Percentiles rank a stretch among this genome's conserved stretches.
These are phyloP conservation scores for Leishmania mexicana DNA, from an alignment of 208 protist species.

Conservation along the genomic window DNA sequence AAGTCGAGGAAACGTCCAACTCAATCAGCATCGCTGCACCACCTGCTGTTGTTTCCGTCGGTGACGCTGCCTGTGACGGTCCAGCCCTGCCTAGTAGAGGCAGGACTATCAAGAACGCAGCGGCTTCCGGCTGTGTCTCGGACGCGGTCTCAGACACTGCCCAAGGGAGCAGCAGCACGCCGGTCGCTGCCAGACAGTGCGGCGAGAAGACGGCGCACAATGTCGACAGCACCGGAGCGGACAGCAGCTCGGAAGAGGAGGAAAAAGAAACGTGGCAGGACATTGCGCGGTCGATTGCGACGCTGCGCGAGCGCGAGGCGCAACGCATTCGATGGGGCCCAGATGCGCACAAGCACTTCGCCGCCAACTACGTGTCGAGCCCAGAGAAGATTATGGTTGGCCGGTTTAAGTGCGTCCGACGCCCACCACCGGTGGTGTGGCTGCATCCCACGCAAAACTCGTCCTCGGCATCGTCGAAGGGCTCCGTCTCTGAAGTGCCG, in stretches of 20 bases:
- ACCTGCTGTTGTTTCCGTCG: not conserved
- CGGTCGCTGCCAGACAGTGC: not conserved
- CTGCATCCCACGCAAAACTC: not conserved
- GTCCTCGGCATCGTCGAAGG: not conserved
- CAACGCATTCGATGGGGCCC: constrained; percentile 60
- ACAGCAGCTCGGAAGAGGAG: constrained; percentile 1
- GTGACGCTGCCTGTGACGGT: not conserved
- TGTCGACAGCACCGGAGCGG: not conserved
- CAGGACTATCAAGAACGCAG: not conserved
- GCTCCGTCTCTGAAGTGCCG: not conserved
- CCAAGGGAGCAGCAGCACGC: constrained; percentile 1
- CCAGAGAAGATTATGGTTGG: constrained; percentile 65
- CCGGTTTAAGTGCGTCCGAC: constrained; percentile 17
- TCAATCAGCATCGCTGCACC: not conserved
- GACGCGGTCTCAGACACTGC: not conserved
- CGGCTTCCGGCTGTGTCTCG: not conserved
- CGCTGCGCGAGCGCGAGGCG: constrained; percentile 27
- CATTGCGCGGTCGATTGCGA: constrained; percentile 30
- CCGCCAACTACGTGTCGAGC: constrained; percentile 73
- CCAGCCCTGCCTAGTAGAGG: not conserved
- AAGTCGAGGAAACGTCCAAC: not conserved
- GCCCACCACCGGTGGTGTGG: constrained; percentile 4
- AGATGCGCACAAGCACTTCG: constrained; percentile 72
- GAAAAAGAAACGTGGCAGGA: constrained; percentile 1
- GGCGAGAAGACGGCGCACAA: not conserved